Conservation (phyloP, 805 yeast species). For the Cyberlindnera sargentensis region DNA sequence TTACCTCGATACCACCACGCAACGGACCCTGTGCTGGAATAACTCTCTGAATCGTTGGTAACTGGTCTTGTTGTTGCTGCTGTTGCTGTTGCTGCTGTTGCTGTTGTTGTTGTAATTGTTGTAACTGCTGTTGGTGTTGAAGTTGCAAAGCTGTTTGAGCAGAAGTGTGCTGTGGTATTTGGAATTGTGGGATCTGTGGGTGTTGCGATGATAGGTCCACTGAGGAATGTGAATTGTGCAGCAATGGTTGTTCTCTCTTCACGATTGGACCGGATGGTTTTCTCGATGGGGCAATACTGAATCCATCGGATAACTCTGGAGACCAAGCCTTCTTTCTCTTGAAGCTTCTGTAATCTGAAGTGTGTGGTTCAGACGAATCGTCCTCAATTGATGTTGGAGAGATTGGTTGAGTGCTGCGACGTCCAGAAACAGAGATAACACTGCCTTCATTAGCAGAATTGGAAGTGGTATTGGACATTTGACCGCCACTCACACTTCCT, state of each 20-base stretch:
- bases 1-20: conserved; percentile 94
- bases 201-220: conserved; percentile 23
- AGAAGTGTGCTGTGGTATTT: conserved; percentile 2
- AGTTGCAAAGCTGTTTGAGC: too few species aligned
- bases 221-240: neutral
- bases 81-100: conserved; percentile 5
- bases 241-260: conserved; percentile 25
- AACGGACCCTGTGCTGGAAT: conserved; percentile 96
- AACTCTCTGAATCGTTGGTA: conserved; percentile 57
- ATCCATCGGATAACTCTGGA: conserved; percentile 27
- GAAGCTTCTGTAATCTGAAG: conserved; percentile 31
- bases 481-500: conserved; percentile 3
- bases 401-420: conserved; percentile 28
- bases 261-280: conserved; percentile 26
- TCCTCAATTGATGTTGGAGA: conserved; percentile 61
- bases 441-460: conserved; percentile 14
- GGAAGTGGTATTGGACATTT: conserved; percentile 10
- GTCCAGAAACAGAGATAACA: neutral
- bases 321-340: conserved; percentile 41
- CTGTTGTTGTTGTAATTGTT: conserved; percentile 9
- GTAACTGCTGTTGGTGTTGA: neutral
- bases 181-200: conserved; percentile 1
- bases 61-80: conserved; percentile 2
- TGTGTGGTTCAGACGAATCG: conserved; percentile 46
- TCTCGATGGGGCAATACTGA: conserved; percentile 31